Percentiles rank a stretch among this genome's conserved stretches.
Conservation (phyloP, 2,329 filamentous ascomycete species). For the Trichoderma cornu-damae region DNA sequence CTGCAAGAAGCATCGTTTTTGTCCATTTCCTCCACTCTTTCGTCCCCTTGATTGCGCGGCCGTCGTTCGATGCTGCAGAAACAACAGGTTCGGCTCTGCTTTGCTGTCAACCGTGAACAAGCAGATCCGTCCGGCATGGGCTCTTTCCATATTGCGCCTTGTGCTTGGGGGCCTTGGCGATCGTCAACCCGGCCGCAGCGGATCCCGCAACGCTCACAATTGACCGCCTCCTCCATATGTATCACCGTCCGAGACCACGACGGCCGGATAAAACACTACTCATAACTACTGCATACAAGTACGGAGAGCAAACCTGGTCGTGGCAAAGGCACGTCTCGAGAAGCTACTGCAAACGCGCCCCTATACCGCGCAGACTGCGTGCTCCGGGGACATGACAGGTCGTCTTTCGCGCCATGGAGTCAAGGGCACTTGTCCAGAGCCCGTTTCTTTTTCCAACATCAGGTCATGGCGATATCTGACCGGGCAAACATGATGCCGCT, state of each 20-base stretch:
- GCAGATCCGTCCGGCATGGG: background rate
- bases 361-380: conserved; percentile 10
- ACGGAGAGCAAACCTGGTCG: background rate
- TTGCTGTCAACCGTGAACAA: background rate
- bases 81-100: conserved; percentile 1
- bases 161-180: background rate
- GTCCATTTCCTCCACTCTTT: conserved; percentile 1
- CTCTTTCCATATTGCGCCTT: background rate
- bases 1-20: background rate
- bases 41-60: conserved; percentile 4
- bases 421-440: background rate
- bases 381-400: conserved; percentile 4
- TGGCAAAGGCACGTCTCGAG: background rate
- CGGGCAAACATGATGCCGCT: background rate
- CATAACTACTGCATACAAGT: too few species aligned
- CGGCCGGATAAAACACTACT: background rate
- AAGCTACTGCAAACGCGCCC: background rate
- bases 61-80: conserved; percentile 12
- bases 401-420: conserved; percentile 1
- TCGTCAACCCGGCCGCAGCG: background rate
- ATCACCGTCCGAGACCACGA: background rate
- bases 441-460: background rate
- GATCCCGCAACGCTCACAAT: background rate
- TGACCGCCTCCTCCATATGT: background rate
- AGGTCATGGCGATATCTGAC: background rate